A percentile compares a stretch with the other conserved stretches of the same genome.
Evolutionary conservation across 2,329 filamentous ascomycete species (phyloP).

Genomic region (Fulvia fulva): DNA sequence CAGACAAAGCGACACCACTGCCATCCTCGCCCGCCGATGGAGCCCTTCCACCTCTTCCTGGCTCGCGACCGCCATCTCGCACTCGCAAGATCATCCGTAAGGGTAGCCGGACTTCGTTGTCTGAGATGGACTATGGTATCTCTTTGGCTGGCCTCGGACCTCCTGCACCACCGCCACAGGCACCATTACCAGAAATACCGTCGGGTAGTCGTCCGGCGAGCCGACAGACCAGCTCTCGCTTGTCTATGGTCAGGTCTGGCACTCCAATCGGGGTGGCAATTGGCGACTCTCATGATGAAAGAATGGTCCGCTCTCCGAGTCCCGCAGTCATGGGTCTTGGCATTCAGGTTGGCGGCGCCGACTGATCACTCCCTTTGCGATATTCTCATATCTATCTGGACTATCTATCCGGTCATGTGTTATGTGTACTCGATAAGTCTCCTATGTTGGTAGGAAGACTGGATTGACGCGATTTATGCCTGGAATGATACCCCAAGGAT

Average conservation of each 20-base stretch:
- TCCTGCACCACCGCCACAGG: constrained; percentile 44
- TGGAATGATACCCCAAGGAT: not conserved
- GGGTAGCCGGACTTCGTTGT: constrained; percentile 24
- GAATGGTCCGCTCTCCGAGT: not conserved
- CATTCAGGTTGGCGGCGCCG: constrained; percentile 4
- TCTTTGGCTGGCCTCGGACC: constrained; percentile 41
- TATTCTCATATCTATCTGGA: not conserved
- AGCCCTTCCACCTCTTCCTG: not conserved
- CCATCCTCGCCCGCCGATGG: not conserved
- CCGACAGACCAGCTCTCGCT: not conserved
- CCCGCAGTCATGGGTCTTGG: constrained; percentile 3
- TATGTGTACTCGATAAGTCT: not conserved
- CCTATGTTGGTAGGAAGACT: not conserved
- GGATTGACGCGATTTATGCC: not conserved
- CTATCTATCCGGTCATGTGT: not conserved
- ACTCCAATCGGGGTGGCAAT: constrained; percentile 18
- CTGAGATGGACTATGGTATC: constrained; percentile 34
- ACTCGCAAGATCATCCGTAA: constrained; percentile 2
- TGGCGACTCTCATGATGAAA: constrained; percentile 3
- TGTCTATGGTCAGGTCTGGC: constrained; percentile 6
- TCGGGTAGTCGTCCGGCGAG: constrained; percentile 10
- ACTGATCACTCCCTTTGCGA: not conserved
- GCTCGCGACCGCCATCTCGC: constrained; percentile 27
- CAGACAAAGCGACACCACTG: constrained; percentile 17
- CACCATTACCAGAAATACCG: constrained; percentile 38